These are phyloP conservation scores for Marasmius tenuissimus DNA, from an alignment of 1,284 basidiomycete species.

Conservation along the genomic window DNA sequence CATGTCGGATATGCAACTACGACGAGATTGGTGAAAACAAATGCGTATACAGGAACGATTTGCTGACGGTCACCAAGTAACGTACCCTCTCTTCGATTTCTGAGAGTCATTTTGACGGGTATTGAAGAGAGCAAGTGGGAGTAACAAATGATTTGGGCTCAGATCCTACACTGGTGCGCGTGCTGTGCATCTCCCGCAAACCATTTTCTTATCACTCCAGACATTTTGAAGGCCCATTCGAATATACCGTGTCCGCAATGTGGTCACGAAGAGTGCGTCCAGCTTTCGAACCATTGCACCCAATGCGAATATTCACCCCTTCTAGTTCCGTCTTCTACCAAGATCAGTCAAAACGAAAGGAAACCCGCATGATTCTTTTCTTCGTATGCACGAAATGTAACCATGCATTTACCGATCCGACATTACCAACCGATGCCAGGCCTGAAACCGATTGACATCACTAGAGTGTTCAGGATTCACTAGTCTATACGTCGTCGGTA, in stretches of 20 bases:
- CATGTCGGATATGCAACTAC: conserved; percentile 91
- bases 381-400: conserved; percentile 90
- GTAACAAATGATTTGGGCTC: conserved; percentile 88
- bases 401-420: conserved; percentile 74
- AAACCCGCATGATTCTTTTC: conserved; percentile 91
- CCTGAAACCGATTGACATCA: conserved; percentile 7
- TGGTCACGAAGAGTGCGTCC: conserved; percentile 68
- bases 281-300: neutral
- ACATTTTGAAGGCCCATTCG: conserved; percentile 59
- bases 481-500: neutral
- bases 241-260: conserved; percentile 72
- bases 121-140: conserved; percentile 84
- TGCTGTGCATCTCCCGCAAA: neutral
- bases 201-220: conserved; percentile 1
- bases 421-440: conserved; percentile 34
- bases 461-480: neutral
- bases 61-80: conserved; percentile 92
- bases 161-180: conserved; percentile 84
- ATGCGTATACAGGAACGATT: conserved; percentile 92
- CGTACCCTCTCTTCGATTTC: conserved; percentile 29
- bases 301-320: conserved; percentile 7
- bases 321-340: conserved; percentile 87
- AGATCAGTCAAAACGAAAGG: conserved; percentile 92
- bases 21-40: conserved; percentile 86
- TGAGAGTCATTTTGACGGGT: conserved; percentile 3